phyloP scores from a whole-genome alignment of 768 basidiomycete genomes.

The Pholiota conissans region DNA sequence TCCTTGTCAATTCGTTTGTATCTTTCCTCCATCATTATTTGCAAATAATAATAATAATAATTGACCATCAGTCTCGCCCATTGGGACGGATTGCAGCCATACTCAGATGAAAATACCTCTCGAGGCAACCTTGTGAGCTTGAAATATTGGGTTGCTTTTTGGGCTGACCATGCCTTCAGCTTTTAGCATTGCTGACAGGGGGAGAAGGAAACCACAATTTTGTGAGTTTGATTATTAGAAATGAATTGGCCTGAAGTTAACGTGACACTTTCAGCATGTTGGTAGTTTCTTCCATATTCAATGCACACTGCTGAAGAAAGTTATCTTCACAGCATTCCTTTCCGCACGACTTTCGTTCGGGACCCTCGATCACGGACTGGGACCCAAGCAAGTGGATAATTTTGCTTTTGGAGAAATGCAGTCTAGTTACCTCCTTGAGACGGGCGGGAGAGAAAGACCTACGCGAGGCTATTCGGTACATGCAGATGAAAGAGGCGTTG shows the following conservation, averaged over 20 bases:
- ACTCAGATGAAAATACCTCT: slow-evolving; percentile 80
- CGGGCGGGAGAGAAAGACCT: slow-evolving; percentile 51
- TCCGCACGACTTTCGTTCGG: slow-evolving; percentile 77
- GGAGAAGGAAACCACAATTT: slow-evolving; percentile 84
- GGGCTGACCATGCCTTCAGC: slow-evolving; percentile 31
- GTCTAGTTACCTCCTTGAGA: slow-evolving; percentile 48
- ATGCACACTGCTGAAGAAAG: neutral
- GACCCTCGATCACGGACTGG: slow-evolving; percentile 61
- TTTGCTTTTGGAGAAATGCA: slow-evolving; percentile 44
- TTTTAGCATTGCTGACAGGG: slow-evolving; percentile 67
- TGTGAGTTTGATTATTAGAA: slow-evolving; percentile 39
- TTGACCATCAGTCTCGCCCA: slow-evolving; percentile 58
- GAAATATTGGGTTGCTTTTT: no score
- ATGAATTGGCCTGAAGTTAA: neutral
- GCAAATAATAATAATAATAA: neutral
- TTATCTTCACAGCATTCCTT: slow-evolving; percentile 60
- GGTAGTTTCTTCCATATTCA: neutral
- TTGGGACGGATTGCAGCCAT: slow-evolving; percentile 79
- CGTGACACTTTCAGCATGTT: slow-evolving; percentile 39
- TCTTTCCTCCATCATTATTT: neutral
- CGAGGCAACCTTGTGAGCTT: slow-evolving; percentile 64
- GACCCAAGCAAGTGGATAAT: slow-evolving; percentile 86
- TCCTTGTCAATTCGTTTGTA: slow-evolving; percentile 68
- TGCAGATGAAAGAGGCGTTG: slow-evolving; percentile 40
- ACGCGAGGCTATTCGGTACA: slow-evolving; percentile 44